Base-by-base conservation (phyloP, 1,284 basidiomycete species). In the Wallemia mellicola region DNA sequence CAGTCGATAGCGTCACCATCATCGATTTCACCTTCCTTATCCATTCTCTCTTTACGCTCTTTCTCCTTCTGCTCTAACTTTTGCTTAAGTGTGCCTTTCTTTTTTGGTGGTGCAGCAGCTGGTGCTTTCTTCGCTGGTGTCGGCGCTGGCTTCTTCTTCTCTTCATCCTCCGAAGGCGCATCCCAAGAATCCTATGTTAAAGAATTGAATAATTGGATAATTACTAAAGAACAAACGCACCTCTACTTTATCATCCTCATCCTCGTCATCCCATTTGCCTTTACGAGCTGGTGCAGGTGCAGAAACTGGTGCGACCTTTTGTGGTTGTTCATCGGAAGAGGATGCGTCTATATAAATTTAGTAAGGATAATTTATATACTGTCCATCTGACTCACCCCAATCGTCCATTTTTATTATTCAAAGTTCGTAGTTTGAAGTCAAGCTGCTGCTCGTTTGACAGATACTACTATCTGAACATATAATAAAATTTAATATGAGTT, bases 11-110 rank as follows among this genome's bases (percentile, higher is more conserved):
- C 68, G 83, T 82, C 67, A 82, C 84, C 65, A 3, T 83, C 83
- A 70, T 88, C 83, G 58, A 88, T 77, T 38, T 84, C 78, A 24
- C 76, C 79, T 65, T 91, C 85, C 56, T 80, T 81, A 62, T 80
- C 80, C 28, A 26, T 3, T 65, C 67, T 63, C 60, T 67, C 67
- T 48, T 61, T 65, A 32, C 76, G 77, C 62, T 73, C 73, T 0
- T 83, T 83, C 65, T 86, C 85, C 70, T 85, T 91, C 71, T 88
- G 85, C 0, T 85, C 86, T 1, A 92, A 73, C 70, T 89, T 91
- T 57, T 79, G 77, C 71, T 91, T 92, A 64, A 91, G 71, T 0
- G 82, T 85, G 61, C 84, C 84, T 73, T 88, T 91, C 74, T 91
- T 91, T 74, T 85, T 86, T 1, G 79, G 76, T 1, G 83, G 79